Conservation (phyloP, 192 early-diverging fungal genomes). For the Powellomyces hirtus region DNA sequence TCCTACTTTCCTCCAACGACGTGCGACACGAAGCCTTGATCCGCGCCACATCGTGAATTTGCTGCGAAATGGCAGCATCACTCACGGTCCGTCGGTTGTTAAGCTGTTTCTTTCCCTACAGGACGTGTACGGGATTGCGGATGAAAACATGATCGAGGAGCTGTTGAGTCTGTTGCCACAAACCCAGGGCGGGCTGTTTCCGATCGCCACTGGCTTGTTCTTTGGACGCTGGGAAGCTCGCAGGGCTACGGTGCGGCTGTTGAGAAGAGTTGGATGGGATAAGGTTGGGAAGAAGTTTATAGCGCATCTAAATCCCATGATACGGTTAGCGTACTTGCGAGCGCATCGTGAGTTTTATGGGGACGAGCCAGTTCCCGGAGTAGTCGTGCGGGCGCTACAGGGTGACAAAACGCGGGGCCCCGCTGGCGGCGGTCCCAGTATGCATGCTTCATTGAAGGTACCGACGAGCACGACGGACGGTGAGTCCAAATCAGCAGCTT, state of each 20-base stretch:
- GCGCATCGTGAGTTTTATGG: conserved; percentile 13
- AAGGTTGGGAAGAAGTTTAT: conserved; percentile 37
- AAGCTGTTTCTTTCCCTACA: conserved; percentile 69
- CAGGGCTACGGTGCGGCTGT: conserved; percentile 67
- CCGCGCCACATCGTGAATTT: conserved; percentile 66
- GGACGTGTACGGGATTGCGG: conserved; percentile 59
- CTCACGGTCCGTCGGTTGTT: conserved; percentile 62
- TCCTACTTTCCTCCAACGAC: conserved; percentile 48
- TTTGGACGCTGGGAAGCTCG: conserved; percentile 68
- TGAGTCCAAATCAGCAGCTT: too few species aligned
- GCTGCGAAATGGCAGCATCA: conserved; percentile 45
- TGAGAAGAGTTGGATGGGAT: conserved; percentile 70
- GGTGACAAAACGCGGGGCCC: neutral
- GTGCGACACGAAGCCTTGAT: conserved; percentile 67
- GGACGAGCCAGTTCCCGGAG: neutral
- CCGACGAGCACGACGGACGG: too few species aligned
- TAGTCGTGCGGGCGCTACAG: neutral
- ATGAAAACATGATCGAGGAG: conserved; percentile 80
- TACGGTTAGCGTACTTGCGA: conserved; percentile 15
- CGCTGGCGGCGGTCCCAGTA: neutral
- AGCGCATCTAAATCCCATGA: conserved; percentile 26
- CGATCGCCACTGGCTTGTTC: conserved; percentile 79
- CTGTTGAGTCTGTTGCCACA: conserved; percentile 73
- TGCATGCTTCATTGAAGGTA: too few species aligned
- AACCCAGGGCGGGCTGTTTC: conserved; percentile 75